Conservation (phyloP, 306 rosid genomes). For the Cucurbita maxima region DNA sequence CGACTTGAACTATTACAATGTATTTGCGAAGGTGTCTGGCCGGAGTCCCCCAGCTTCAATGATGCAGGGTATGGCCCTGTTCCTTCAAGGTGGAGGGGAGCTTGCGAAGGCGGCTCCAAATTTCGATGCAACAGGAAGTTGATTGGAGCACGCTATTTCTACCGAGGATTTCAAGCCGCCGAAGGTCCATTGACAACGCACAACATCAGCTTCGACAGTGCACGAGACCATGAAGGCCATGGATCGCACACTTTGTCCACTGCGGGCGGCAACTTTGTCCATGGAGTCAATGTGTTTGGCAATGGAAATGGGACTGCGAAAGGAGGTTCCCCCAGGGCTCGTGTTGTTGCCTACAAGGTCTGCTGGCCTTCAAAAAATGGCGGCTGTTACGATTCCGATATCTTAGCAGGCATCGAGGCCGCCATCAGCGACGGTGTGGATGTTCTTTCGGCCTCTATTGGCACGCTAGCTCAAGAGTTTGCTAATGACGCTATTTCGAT, state of each 20-base stretch:
- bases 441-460: constrained; percentile 33
- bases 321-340: constrained; percentile 83
- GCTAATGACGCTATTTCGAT: constrained; percentile 22
- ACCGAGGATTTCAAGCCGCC: constrained; percentile 25
- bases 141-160: constrained; percentile 65
- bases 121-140: constrained; percentile 35
- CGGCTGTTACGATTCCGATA: constrained; percentile 42
- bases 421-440: constrained; percentile 68
- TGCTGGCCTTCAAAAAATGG: constrained; percentile 34
- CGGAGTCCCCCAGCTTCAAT: background rate
- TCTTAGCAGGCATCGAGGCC: constrained; percentile 44
- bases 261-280: constrained; percentile 52
- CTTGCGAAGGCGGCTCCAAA: constrained; percentile 5
- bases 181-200: background rate
- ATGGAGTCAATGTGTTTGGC: constrained; percentile 30
- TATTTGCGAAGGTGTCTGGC: background rate
- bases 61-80: background rate
- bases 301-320: constrained; percentile 59
- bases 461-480: constrained; percentile 8
- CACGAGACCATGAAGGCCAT: constrained; percentile 59
- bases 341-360: constrained; percentile 65
- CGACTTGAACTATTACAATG: background rate
- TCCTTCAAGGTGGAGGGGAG: background rate
- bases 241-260: constrained; percentile 92
- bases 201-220: background rate